Evolutionary conservation across 1,139 yeast genomes (phyloP), one percentile per base, ranked within the genome.

Genomic region (Spathaspora sp.): DNA sequence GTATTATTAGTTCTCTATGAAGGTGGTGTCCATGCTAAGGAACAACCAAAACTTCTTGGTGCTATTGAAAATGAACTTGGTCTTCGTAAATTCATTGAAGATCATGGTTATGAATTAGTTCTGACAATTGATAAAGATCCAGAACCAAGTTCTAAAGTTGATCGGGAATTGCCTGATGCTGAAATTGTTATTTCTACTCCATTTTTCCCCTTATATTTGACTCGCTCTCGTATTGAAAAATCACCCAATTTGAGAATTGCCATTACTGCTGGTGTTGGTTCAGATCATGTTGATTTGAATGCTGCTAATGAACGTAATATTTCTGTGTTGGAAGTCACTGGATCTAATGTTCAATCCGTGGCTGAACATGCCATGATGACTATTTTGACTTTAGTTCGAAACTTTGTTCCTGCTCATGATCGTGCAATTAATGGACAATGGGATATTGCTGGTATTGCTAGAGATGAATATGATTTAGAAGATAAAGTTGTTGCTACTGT

Each of bases 341-440:
- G 95, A 4, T 84, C 91, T 45, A 86, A 87, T 60, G 91, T 86
- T 42, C 80, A 76, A 24, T 84, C 91, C 5, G 95, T 87, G 39
- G 91, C 95, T 8, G 95, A 87, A 66, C 95, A 86, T 58, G 93
- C 81, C 39, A 64, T 87, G 43, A 82, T 86, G 86, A 82, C 89
- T 43, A 86, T 86, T 57, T 73, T 87, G 58, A 77, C 77, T 38
- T 74, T 87, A 59, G 84, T 87, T 39, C 78, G 91, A 60, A 87
- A 86, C 77, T 86, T 84, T 64, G 86, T 84, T 48, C 90, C 90
- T 39, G 86, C 91, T 24, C 91, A 86, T 63, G 79, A 82, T 45
- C 88, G 83, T 64, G 82, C 85, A 45, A 58, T 77, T 45, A 57
- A 63, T 39, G 84, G 84, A 36, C 74, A 70, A 37, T 86, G 95